Evolutionary conservation across 2,329 filamentous ascomycete genomes (phyloP).

Genomic region (Madurella mycetomatis): DNA sequence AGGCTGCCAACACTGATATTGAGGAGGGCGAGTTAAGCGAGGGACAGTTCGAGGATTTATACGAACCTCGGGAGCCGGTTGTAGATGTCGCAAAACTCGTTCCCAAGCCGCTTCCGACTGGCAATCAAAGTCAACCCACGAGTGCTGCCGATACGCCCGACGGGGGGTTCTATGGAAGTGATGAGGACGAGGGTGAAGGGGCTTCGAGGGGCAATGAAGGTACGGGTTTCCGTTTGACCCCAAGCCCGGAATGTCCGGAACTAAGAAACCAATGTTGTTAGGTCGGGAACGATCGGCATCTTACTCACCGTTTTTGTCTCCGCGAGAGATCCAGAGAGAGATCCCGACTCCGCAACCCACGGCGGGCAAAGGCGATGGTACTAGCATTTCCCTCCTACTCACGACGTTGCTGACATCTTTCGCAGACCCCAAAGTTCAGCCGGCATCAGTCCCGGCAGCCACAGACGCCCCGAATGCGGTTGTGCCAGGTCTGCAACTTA

Average conservation of each 20-base stretch:
- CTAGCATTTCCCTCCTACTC: background rate
- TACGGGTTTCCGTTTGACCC: background rate
- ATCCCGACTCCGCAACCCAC: constrained; percentile 12
- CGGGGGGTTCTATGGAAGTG: constrained; percentile 28
- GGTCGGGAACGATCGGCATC: constrained; percentile 23
- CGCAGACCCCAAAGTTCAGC: background rate
- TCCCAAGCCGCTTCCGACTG: constrained; percentile 3
- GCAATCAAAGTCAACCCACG: constrained; percentile 15
- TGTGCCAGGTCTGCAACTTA: constrained; percentile 12
- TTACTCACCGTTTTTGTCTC: constrained; percentile 27
- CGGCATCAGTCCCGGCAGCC: constrained; percentile 10
- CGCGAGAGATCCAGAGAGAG: constrained; percentile 19
- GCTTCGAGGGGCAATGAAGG: constrained; percentile 4
- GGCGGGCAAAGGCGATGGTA: constrained; percentile 4
- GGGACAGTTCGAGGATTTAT: constrained; percentile 55
- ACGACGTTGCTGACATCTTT: background rate
- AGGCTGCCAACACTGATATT: constrained; percentile 21
- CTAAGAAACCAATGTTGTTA: background rate
- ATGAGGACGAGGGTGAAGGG: constrained; percentile 24
- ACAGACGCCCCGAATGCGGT: background rate
- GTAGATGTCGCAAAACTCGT: background rate
- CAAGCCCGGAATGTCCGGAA: background rate
- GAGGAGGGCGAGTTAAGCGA: constrained; percentile 80
- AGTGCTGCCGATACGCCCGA: constrained; percentile 26
- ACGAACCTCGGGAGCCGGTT: constrained; percentile 39